Base-by-base conservation (phyloP, 176 grass and related monocot genomes). In the Eremochloa ophiuroides region DNA sequence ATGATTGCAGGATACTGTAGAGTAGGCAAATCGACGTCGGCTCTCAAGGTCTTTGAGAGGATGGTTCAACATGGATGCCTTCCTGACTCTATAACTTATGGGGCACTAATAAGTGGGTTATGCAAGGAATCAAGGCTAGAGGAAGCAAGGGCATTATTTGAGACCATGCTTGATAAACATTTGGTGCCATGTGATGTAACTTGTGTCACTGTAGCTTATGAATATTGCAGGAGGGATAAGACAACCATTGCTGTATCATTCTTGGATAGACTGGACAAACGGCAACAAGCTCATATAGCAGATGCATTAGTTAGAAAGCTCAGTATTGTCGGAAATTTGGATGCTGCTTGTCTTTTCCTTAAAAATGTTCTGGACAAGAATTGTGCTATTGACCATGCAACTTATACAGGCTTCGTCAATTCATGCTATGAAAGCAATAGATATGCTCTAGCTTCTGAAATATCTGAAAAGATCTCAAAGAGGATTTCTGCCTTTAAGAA, bases 1-100 rank as follows among this genome's bases (percentile, higher is more conserved):
- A 90, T 98, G 88, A 95, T 98, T 75, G 82, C 92, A 71, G 95
- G 95, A 22, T 95, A 98, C 46, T 95, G 92, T 83, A 91, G 85
- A 85, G 46, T 93, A 60, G 86, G 90, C 30, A 93, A 88, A 86
- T 93, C 82, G 20, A 91, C 44, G 62, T 93, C 80, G 1, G 92
- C 95, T 16, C 89, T 98, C 76, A 94, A 72, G 38, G 40, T 95
- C 55, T 95, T 91, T 71, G 90, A 95, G 44, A 89, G 74, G 64
- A 98, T 98, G 92, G 73, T 91, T 65, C 83, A 85, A 80, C 86
- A 89, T 73, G 90, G 88, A 31, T 95, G 95, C 61, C 28, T 55
- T 18, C 84, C 90, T 77, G 95, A 98, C 73, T 87, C 92, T 73
- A 31, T 93, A 81, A 91, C 88, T 62, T 98, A 98, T 71, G 95